phyloP scores from a whole-genome alignment of 495 filamentous ascomycete genomes.

The Daldinia concentrica region DNA sequence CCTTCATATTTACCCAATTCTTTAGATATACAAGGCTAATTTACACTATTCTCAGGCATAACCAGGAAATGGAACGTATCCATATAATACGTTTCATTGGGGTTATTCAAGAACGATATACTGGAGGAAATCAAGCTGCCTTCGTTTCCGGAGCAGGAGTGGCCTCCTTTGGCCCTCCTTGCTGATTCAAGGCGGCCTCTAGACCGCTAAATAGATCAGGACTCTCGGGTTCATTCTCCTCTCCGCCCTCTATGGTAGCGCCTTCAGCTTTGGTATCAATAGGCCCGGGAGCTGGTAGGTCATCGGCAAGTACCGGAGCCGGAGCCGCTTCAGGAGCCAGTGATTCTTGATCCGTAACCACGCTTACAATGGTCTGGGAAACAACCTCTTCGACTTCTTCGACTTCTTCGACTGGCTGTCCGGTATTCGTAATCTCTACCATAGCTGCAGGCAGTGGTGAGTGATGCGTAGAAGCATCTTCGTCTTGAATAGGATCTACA shows the following conservation, averaged over 20 bases:
- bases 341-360: neutral
- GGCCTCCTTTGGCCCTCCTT: slow-evolving; percentile 30
- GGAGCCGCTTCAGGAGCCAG: neutral
- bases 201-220: slow-evolving; percentile 46
- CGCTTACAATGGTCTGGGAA: neutral
- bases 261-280: slow-evolving; percentile 17
- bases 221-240: slow-evolving; percentile 40
- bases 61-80: neutral
- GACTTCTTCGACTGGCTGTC: slow-evolving; percentile 1
- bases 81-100: neutral
- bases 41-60: slow-evolving; percentile 7
- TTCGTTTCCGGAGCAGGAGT: slow-evolving; percentile 21
- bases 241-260: slow-evolving; percentile 3
- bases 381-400: slow-evolving; percentile 1
- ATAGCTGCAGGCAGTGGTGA: slow-evolving; percentile 1
- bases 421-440: neutral
- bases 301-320: neutral
- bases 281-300: neutral
- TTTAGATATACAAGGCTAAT: neutral
- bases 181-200: slow-evolving; percentile 45
- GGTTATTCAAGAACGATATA: neutral
- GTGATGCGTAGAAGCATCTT: neutral
- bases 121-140: neutral
- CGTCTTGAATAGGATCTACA: neutral
- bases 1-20: neutral